Evolutionary conservation across 495 filamentous ascomycete species (phyloP).

Genomic region (Delitschia confertaspora): DNA sequence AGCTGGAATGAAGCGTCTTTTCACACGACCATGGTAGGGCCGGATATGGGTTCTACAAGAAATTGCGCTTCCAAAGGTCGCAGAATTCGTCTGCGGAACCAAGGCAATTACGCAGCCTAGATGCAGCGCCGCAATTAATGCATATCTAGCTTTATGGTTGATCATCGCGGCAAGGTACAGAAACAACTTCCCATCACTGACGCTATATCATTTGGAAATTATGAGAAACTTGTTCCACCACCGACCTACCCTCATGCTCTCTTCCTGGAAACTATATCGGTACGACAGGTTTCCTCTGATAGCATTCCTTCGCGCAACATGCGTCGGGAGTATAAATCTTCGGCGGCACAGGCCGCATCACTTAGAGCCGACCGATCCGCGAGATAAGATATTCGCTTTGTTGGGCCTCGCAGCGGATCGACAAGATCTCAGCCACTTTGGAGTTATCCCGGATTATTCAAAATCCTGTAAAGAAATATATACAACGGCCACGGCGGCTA

Average conservation of each 20-base stretch:
- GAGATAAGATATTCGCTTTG: conserved; percentile 27
- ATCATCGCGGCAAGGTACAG: neutral
- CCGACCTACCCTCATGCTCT: too few relatives aligned
- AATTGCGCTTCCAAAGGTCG: conserved; percentile 13
- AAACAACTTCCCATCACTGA: neutral
- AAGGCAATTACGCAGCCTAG: neutral
- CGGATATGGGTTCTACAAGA: conserved; percentile 29
- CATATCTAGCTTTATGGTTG: neutral
- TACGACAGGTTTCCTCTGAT: too few relatives aligned
- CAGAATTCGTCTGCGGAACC: conserved; percentile 14
- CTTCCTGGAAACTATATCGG: too few relatives aligned
- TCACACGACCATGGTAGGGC: conserved; percentile 18
- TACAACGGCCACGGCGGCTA: conserved; percentile 9
- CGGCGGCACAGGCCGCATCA: conserved; percentile 6
- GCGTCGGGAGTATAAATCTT: too few relatives aligned
- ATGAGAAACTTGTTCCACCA: too few relatives aligned
- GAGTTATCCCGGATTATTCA: neutral
- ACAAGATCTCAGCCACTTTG: neutral
- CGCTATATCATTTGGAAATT: too few relatives aligned
- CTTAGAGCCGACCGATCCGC: conserved; percentile 16
- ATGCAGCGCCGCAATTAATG: neutral
- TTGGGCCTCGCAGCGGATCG: conserved; percentile 10
- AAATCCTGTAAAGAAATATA: neutral
- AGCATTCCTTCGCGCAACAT: too few relatives aligned
- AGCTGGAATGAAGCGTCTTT: too few relatives aligned